Evolutionary conservation across 306 rosid genomes (phyloP).

Genomic region (Cucumis melo): DNA sequence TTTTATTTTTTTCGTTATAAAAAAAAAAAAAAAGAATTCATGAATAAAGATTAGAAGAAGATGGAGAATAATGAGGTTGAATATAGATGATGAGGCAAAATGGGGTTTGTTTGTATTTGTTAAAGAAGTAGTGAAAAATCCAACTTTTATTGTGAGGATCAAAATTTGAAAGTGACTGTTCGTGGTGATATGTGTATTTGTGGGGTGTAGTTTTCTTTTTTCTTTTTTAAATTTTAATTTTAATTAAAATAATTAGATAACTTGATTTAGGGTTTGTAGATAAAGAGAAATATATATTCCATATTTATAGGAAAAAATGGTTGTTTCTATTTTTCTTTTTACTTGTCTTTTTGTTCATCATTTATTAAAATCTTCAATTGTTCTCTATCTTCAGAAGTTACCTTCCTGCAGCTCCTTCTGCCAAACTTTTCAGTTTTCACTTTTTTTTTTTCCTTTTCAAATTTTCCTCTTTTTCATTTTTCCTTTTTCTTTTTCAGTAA

Average conservation of each 20-base stretch:
- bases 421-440: neutral
- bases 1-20: no score
- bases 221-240: no score
- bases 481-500: neutral
- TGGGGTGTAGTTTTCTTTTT: neutral
- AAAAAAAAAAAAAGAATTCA: no score
- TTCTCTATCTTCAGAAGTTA: conserved; percentile 4
- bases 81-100: neutral
- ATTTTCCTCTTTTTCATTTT: no score
- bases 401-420: neutral
- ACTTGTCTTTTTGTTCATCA: neutral
- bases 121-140: neutral
- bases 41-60: no score
- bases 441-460: neutral
- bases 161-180: neutral
- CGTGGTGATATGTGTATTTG: neutral
- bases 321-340: neutral
- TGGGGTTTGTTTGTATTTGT: neutral
- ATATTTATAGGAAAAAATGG: neutral
- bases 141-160: neutral
- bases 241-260: neutral
- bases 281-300: neutral
- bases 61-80: neutral
- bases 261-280: neutral
- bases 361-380: neutral